Conservation (phyloP, 1,139 yeast genomes). For the Zhuliangozyma blackwelliae region DNA sequence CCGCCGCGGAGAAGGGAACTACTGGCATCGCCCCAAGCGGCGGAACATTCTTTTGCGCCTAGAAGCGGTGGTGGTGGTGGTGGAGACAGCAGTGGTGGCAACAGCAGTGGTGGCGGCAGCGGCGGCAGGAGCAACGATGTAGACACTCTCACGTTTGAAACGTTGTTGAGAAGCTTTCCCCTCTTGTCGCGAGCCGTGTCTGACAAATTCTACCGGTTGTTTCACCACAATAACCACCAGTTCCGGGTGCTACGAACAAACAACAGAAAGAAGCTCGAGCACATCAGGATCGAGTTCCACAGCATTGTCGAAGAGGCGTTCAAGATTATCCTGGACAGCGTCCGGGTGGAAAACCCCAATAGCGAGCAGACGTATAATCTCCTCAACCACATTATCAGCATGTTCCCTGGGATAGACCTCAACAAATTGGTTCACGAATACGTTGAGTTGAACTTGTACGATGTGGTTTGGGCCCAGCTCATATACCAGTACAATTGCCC, state of each 20-base stretch:
- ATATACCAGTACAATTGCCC: conserved; percentile 31
- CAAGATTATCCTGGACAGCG: conserved; percentile 38
- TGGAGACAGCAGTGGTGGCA: no score
- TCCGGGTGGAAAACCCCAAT: conserved; percentile 31
- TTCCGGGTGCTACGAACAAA: conserved; percentile 29
- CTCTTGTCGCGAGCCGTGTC: conserved; percentile 44
- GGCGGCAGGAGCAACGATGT: not conserved
- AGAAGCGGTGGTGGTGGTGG: no score
- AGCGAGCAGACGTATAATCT: conserved; percentile 33
- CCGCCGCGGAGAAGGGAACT: conserved; percentile 3
- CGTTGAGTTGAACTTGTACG: conserved; percentile 65
- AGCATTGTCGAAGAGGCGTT: conserved; percentile 35
- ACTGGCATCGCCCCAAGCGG: not conserved
- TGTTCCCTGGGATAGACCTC: conserved; percentile 49
- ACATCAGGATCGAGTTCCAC: conserved; percentile 30
- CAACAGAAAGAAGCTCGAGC: conserved; percentile 23
- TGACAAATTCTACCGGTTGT: conserved; percentile 39
- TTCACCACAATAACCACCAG: conserved; percentile 41
- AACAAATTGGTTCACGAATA: conserved; percentile 60
- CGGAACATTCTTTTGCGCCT: no score
- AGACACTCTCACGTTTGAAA: conserved; percentile 33
- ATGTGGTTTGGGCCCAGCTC: conserved; percentile 56
- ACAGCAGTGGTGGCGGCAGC: no score
- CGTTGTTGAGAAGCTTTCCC: conserved; percentile 45
- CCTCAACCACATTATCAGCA: conserved; percentile 25